Percentiles rank a stretch among this genome's conserved stretches.
Evolutionary conservation across 1,284 basidiomycete species (phyloP).

Genomic region (Hymenochaete sp.): DNA sequence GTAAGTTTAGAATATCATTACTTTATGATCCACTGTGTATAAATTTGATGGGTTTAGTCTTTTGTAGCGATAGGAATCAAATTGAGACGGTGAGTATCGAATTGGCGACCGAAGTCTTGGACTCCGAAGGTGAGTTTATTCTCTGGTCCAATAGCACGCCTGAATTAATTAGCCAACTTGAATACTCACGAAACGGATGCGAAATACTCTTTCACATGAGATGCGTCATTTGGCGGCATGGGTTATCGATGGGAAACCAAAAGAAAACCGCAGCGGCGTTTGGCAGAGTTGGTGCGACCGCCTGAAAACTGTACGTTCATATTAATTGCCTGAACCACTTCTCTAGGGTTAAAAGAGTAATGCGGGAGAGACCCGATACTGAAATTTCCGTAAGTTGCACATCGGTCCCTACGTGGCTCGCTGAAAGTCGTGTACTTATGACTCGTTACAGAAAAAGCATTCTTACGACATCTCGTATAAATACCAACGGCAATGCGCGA

Average conservation of each 20-base stretch:
- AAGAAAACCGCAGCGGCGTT: constrained; percentile 58
- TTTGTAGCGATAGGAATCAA: constrained; percentile 40
- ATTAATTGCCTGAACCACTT: neutral
- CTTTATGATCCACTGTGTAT: too few relatives aligned
- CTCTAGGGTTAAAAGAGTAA: constrained; percentile 57
- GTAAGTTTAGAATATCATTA: constrained; percentile 35
- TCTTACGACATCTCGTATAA: constrained; percentile 71
- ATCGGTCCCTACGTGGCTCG: constrained; percentile 11
- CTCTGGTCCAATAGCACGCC: neutral
- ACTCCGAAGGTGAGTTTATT: constrained; percentile 58
- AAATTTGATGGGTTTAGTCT: constrained; percentile 3
- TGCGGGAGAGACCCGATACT: constrained; percentile 54
- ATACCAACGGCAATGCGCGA: constrained; percentile 67
- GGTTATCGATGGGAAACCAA: constrained; percentile 59
- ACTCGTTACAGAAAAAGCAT: constrained; percentile 49
- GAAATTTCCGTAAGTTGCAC: constrained; percentile 56
- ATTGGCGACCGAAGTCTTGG: constrained; percentile 69
- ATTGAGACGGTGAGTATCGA: constrained; percentile 54
- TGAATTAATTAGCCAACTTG: neutral
- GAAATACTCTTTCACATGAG: constrained; percentile 76
- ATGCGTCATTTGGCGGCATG: constrained; percentile 84
- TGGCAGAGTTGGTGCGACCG: constrained; percentile 53
- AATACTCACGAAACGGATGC: constrained; percentile 62
- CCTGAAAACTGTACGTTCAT: neutral
- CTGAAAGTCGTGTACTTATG: constrained; percentile 3